These are phyloP conservation scores for Emericellopsis terricola DNA, from an alignment of 495 filamentous ascomycete species.

Conservation along the genomic window DNA sequence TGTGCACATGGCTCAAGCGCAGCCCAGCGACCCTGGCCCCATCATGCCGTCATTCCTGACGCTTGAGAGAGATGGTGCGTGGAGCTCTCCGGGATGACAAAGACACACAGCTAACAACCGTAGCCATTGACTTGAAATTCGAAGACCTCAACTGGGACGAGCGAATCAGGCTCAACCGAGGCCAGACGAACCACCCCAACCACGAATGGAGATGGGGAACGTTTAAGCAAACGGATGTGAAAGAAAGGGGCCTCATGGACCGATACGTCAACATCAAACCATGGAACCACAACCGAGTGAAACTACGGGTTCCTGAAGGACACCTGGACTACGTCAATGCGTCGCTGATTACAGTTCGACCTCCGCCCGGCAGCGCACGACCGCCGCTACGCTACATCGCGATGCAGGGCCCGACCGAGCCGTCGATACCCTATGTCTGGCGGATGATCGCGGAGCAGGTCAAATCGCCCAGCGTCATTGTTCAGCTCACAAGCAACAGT, in stretches of 20 bases:
- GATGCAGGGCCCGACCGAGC: slow-evolving; percentile 65
- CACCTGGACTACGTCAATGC: slow-evolving; percentile 92
- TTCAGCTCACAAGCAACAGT: slow-evolving; percentile 89
- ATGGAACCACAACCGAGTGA: slow-evolving; percentile 70
- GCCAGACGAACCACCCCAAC: slow-evolving; percentile 20
- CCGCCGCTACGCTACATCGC: slow-evolving; percentile 32
- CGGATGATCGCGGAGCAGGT: slow-evolving; percentile 90
- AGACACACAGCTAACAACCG: slow-evolving; percentile 1
- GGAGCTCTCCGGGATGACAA: slow-evolving; percentile 5
- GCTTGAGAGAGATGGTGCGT: slow-evolving; percentile 13
- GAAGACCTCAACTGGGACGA: slow-evolving; percentile 44
- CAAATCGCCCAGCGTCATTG: slow-evolving; percentile 60
- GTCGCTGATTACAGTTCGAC: slow-evolving; percentile 58
- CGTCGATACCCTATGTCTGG: slow-evolving; percentile 65
- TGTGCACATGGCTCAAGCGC: no score
- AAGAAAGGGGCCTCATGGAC: slow-evolving; percentile 32
- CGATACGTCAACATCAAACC: slow-evolving; percentile 76
- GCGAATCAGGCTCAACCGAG: slow-evolving; percentile 30
- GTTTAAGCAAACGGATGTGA: slow-evolving; percentile 26
- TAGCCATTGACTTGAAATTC: slow-evolving; percentile 37
- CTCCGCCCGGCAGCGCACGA: slow-evolving; percentile 35
- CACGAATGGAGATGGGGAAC: slow-evolving; percentile 38
- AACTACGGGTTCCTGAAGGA: slow-evolving; percentile 62
- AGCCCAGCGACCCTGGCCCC: slow-evolving; percentile 1
- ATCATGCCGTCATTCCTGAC: slow-evolving; percentile 20